phyloP scores from a whole-genome alignment of 139 green algal species.

The Asterochloris sp. region DNA sequence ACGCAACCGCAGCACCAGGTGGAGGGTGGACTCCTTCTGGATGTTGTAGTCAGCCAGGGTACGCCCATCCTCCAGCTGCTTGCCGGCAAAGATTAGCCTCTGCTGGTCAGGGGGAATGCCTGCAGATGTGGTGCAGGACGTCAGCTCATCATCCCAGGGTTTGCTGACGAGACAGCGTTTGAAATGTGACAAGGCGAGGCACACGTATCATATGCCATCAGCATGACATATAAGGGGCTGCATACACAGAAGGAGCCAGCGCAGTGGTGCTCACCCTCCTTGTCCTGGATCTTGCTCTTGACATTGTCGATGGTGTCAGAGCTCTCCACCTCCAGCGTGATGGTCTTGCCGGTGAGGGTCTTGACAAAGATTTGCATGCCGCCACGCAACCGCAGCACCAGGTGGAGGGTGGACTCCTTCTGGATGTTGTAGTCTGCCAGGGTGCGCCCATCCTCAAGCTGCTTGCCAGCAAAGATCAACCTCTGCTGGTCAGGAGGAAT shows the following conservation, averaged over 20 bases:
- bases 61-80: conserved; percentile 93
- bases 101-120: conserved; percentile 91
- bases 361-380: conserved; percentile 69
- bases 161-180: neutral
- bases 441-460: conserved; percentile 92
- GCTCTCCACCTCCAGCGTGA: conserved; percentile 88
- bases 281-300: conserved; percentile 72
- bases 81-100: conserved; percentile 93
- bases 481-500: conserved; percentile 94
- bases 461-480: conserved; percentile 94
- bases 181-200: neutral
- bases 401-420: conserved; percentile 83
- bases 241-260: too few species aligned
- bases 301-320: conserved; percentile 75
- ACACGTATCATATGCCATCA: too few species aligned
- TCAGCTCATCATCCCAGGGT: neutral
- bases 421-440: conserved; percentile 95
- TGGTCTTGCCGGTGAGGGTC: conserved; percentile 93
- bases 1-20: conserved; percentile 78
- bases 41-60: conserved; percentile 96
- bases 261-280: too few species aligned
- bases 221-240: too few species aligned
- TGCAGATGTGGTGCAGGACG: conserved; percentile 7
- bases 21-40: conserved; percentile 85
- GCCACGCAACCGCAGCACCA: conserved; percentile 77